These are phyloP conservation scores for Hansenula lynferdii DNA, from an alignment of 1,139 yeast species.

Conservation along the genomic window DNA sequence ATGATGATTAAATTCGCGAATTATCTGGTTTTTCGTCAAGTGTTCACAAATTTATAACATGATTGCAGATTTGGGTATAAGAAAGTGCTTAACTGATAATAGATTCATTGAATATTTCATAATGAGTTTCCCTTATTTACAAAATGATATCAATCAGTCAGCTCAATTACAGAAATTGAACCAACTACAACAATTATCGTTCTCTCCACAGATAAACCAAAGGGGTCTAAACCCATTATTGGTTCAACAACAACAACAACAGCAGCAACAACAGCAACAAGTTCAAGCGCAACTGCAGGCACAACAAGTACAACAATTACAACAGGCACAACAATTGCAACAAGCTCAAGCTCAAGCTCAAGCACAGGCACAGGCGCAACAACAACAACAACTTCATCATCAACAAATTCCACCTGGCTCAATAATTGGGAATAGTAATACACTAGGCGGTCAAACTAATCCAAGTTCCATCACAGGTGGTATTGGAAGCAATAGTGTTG, in stretches of 20 bases:
- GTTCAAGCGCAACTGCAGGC: conserved; percentile 3
- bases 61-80: no score
- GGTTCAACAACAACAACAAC: conserved; percentile 5
- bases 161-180: conserved; percentile 13
- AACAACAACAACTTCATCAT: conserved; percentile 6
- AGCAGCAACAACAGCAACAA: conserved; percentile 5
- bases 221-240: conserved; percentile 9
- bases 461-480: no score
- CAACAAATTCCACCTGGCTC: conserved; percentile 6
- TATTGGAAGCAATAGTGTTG: not conserved
- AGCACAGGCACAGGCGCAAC: no score
- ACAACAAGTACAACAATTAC: conserved; percentile 9
- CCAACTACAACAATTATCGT: conserved; percentile 7
- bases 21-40: no score
- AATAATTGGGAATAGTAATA: not conserved
- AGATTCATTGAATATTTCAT: no score
- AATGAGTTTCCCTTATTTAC: not conserved
- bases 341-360: no score
- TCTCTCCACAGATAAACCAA: conserved; percentile 14
- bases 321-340: not conserved
- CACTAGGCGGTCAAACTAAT: no score
- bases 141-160: not conserved
- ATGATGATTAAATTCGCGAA: no score
- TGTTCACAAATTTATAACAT: no score
- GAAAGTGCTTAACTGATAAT: no score